A percentile compares a stretch with the other conserved stretches of the same genome.
These are phyloP conservation scores for Trichoderma sp. DNA, from an alignment of 2,329 filamentous ascomycete genomes.

Conservation along the genomic window DNA sequence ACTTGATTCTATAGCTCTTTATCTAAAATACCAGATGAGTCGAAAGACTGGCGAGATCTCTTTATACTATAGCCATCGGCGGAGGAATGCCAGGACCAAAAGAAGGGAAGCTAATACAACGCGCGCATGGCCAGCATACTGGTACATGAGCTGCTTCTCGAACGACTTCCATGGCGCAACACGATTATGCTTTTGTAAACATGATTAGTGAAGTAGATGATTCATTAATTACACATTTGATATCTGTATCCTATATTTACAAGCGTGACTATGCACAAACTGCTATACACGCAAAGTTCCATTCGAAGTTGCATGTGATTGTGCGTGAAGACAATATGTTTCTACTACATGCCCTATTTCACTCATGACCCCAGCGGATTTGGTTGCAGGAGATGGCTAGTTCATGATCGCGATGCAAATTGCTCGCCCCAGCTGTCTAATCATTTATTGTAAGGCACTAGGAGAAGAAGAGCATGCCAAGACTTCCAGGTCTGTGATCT, in stretches of 20 bases:
- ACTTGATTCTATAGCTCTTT: neutral
- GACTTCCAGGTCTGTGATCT: neutral
- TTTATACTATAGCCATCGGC: neutral
- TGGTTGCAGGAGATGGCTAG: neutral
- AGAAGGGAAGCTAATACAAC: neutral
- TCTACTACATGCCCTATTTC: neutral
- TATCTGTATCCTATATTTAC: neutral
- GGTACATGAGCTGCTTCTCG: neutral
- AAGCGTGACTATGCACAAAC: neutral
- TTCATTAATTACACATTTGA: neutral
- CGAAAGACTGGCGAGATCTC: neutral
- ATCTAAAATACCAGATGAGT: neutral
- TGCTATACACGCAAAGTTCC: neutral
- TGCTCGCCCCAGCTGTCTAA: neutral
- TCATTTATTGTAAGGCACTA: neutral
- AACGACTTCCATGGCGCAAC: neutral
- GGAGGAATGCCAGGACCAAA: neutral
- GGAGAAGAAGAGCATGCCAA: neutral
- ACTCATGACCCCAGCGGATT: too few relatives aligned
- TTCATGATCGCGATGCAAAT: neutral
- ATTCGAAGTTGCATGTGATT: neutral
- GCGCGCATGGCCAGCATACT: neutral
- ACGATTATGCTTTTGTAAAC: neutral
- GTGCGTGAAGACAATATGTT: neutral
- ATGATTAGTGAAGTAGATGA: neutral